phyloP scores from a whole-genome alignment of 495 filamentous ascomycete genomes.

The Thermothielavioides terrestris region DNA sequence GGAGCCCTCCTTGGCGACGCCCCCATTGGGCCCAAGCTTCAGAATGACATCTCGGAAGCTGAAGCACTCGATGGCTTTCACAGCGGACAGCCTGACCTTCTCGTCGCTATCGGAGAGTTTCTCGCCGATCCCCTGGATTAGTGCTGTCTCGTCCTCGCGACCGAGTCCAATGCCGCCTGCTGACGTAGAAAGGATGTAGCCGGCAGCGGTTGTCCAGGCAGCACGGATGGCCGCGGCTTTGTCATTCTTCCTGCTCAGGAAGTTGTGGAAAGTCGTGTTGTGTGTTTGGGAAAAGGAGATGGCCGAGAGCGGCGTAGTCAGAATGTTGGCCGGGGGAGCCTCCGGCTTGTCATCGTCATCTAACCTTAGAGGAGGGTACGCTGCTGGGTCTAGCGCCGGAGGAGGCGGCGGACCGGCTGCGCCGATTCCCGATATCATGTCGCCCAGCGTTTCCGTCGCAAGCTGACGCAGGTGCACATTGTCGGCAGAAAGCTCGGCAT shows the following conservation, averaged over 20 bases:
- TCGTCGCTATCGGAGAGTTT: conserved; percentile 87
- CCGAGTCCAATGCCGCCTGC: conserved; percentile 79
- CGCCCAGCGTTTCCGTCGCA: conserved; percentile 87
- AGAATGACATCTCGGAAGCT: conserved; percentile 67
- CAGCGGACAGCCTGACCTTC: conserved; percentile 77
- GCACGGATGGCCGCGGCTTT: conserved; percentile 71
- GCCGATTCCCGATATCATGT: conserved; percentile 86
- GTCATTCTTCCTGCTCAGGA: conserved; percentile 74
- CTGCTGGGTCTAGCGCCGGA: conserved; percentile 63
- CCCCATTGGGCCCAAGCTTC: conserved; percentile 68
- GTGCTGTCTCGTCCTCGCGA: conserved; percentile 59
- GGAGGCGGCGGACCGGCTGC: conserved; percentile 73
- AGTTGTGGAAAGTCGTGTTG: conserved; percentile 65
- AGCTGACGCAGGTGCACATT: conserved; percentile 76
- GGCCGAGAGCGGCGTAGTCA: conserved; percentile 70
- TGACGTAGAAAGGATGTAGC: conserved; percentile 70
- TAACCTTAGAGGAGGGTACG: conserved; percentile 68
- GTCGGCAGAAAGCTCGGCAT: conserved; percentile 85
- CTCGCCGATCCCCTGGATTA: conserved; percentile 64
- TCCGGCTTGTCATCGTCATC: conserved; percentile 44
- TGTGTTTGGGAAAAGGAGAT: conserved; percentile 79
- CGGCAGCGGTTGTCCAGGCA: conserved; percentile 76
- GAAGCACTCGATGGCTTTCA: conserved; percentile 70
- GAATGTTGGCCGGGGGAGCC: conserved; percentile 45
- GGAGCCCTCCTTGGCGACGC: conserved; percentile 58